Evolutionary conservation across 164 flowering plant species (phyloP).

Genomic region (Liriodendron chinense): DNA sequence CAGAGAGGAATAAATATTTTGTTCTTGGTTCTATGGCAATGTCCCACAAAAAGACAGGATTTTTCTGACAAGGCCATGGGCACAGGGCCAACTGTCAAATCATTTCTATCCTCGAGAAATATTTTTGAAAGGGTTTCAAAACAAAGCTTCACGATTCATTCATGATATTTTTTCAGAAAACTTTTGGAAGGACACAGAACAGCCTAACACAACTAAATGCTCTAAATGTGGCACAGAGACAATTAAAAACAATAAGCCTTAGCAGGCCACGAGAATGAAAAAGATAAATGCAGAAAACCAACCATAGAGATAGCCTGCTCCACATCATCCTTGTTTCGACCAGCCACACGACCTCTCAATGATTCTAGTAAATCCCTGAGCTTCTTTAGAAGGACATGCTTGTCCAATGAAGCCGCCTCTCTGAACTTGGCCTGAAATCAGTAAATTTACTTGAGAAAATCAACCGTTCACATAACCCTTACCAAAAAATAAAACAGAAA

Average conservation of each 20-base stretch:
- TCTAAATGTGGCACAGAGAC: background rate
- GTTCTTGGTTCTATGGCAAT: too few relatives aligned
- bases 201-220: background rate
- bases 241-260: background rate
- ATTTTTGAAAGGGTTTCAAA: background rate
- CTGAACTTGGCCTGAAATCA: constrained; percentile 68
- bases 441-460: background rate
- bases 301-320: constrained; percentile 97
- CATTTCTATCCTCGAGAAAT: background rate
- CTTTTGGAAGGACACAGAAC: background rate
- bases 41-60: background rate
- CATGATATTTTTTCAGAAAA: background rate
- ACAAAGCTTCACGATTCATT: background rate
- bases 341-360: constrained; percentile 81
- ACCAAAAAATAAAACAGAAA: background rate
- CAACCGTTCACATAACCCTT: background rate
- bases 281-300: constrained; percentile 19
- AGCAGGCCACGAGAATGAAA: background rate
- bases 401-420: constrained; percentile 88
- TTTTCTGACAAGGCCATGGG: background rate
- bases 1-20: too few relatives aligned
- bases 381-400: constrained; percentile 91
- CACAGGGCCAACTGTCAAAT: background rate
- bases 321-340: constrained; percentile 83
- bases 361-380: constrained; percentile 94